These are phyloP conservation scores for Vanrija humicola DNA, from an alignment of 1,284 basidiomycete species.

Conservation along the genomic window DNA sequence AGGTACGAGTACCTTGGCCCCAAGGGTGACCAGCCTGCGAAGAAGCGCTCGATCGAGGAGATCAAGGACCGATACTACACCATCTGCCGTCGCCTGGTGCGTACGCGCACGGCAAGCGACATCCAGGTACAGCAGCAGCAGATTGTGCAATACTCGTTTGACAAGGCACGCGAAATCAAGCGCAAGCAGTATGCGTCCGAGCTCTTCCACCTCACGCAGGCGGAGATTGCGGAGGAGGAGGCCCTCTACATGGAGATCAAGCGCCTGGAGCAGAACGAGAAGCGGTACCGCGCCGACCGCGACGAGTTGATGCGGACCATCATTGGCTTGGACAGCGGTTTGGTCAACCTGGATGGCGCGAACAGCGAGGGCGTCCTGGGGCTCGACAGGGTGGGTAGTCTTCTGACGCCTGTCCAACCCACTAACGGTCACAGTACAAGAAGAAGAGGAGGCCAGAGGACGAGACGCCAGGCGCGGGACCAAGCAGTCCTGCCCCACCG, in stretches of 20 bases:
- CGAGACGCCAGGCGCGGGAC: conserved; percentile 14
- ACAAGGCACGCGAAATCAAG: conserved; percentile 82
- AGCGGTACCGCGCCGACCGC: conserved; percentile 79
- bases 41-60: conserved; percentile 69
- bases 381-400: conserved; percentile 19
- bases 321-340: conserved; percentile 76
- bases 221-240: conserved; percentile 93
- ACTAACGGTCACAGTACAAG: conserved; percentile 30
- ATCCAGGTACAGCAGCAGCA: conserved; percentile 65
- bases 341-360: conserved; percentile 56
- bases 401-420: background rate
- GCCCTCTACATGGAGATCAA: conserved; percentile 92
- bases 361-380: conserved; percentile 48
- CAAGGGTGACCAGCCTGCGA: conserved; percentile 27
- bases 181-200: conserved; percentile 84
- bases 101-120: conserved; percentile 73
- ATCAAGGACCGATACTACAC: conserved; percentile 93
- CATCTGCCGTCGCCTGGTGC: conserved; percentile 81
- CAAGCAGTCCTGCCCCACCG: conserved; percentile 21
- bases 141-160: conserved; percentile 71
- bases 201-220: conserved; percentile 77
- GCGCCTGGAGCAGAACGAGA: conserved; percentile 87
- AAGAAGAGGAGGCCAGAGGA: conserved; percentile 46
- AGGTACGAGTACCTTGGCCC: conserved; percentile 65
- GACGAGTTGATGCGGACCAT: conserved; percentile 84